Evolutionary conservation across 164 flowering plant genomes (phyloP), one percentile per base, ranked within the genome.

Genomic region (Vitis labrusca): DNA sequence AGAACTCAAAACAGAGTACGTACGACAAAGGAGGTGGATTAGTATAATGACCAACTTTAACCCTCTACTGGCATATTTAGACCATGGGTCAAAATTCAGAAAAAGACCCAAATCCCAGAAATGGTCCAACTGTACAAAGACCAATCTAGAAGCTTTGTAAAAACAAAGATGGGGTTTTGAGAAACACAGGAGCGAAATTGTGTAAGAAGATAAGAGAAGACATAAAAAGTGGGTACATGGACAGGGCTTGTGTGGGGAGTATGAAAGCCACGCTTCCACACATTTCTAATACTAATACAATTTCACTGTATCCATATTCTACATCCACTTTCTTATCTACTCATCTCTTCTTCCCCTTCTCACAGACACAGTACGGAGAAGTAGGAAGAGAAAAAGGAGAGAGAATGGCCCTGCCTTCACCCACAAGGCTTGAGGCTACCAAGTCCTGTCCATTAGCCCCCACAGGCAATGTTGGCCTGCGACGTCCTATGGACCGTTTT

Each of bases 181-280:
- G 14, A n/a, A 53, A 14, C n/a, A 13, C n/a, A 4, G 56, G 56
- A 53, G 56, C 10, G 56, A 12, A 53, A 53, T 14, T 53, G 37
- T 50, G 16, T 13, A 15, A 15, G 16, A 6, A 14, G 32, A 64
- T 37, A 64, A 12, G 57, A 62, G 19, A 66, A 23, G 50, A 67
- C 23, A 9, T 3, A 9, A 54, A 15, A 53, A 49, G 32, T n/a
- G 14, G 57, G n/a, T 14, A 19, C 37, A 11, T 23, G 52, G 53
- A 19, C 57, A 7, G n/a, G 62, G 59, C 52, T 63, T 68, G 77
- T 80, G 82, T 69, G 79, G 82, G 83, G 78, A 77, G 75, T 67
- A 73, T 70, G 84, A 68, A 73, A 69, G 84, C 88, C 88, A 86
- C 90, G 83, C 86, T 80, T 74, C 70, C 73, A 63, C 76, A 54